Evolutionary conservation across 495 filamentous ascomycete species (phyloP).

Genomic region (Venustampulla echinocandica): DNA sequence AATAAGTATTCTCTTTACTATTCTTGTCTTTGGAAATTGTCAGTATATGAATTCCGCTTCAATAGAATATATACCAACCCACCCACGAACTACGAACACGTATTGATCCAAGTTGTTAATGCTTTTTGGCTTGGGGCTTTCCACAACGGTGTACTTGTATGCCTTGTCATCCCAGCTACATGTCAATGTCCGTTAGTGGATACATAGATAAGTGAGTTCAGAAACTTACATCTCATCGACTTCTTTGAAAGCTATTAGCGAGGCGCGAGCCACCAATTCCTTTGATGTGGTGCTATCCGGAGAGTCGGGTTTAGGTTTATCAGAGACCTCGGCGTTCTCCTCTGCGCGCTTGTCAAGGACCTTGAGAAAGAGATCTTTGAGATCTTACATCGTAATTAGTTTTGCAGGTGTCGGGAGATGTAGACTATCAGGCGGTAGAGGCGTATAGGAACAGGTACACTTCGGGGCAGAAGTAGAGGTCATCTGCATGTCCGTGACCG

Average conservation of each 20-base stretch:
- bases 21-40: conserved; percentile 7
- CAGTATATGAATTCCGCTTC: background rate
- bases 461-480: conserved; percentile 9
- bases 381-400: conserved; percentile 1
- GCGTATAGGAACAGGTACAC: no score
- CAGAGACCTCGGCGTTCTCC: background rate
- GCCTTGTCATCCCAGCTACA: conserved; percentile 50
- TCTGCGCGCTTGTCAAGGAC: background rate
- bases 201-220: background rate
- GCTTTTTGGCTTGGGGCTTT: conserved; percentile 58
- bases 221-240: conserved; percentile 56
- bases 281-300: no score
- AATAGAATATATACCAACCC: conserved; percentile 6
- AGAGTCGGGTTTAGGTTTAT: no score
- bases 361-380: conserved; percentile 7
- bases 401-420: background rate
- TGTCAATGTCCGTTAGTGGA: background rate
- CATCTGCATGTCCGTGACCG: conserved; percentile 6
- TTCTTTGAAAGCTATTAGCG: conserved; percentile 67
- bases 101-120: conserved; percentile 59
- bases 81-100: conserved; percentile 64
- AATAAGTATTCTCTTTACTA: conserved; percentile 4
- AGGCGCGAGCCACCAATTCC: conserved; percentile 11
- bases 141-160: conserved; percentile 70
- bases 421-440: no score